Evolutionary conservation across 345 rosid species (phyloP), one percentile per base, ranked within the genome.

Genomic region (Mallotus nudiflorus): DNA sequence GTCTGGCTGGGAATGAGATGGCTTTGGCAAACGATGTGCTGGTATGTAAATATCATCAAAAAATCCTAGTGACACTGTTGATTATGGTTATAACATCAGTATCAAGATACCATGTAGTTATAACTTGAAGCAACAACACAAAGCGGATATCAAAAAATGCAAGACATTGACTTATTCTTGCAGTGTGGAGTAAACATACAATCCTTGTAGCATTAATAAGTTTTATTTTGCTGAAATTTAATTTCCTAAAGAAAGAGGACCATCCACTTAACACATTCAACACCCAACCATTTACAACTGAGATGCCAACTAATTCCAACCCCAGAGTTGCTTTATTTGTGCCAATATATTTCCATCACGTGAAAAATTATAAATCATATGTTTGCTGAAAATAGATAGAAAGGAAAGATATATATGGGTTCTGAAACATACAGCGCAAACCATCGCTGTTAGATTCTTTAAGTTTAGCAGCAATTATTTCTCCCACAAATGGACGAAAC

Each of bases 401-500:
- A 20, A 56, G 11, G 25, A 31, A 27, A 18, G 11, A 29, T 33
- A 28, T n/a, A 31, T 9, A 55, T 13, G 20, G 0, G 18, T 28
- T n/a, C 19, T 48, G 44, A 13, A 53, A 91, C 98, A 68, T 86
- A 95, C 99, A 82, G 52, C 82, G 96, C 67, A 95, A 77, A 68
- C 97, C 97, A 60, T 77, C 84, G 37, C 80, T 78, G 66, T 82
- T 86, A 42, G 89, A 90, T 77, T 87, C 93, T 79, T 85, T 95
- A 46, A 95, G 88, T 75, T 85, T 85, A 3, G 88, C 97, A 69
- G 77, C 67, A 51, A 95, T 90, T 67, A 89, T 68, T 81, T 95
- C 97, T 55, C 97, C 97, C 68, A 85, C 81, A 80, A 89, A 92
- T 64, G 99, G 99, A 64, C 97, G 96, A 70, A 95, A 95, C 66